phyloP scores from a whole-genome alignment of 805 yeast genomes.

The Lachancea dasiensis region DNA sequence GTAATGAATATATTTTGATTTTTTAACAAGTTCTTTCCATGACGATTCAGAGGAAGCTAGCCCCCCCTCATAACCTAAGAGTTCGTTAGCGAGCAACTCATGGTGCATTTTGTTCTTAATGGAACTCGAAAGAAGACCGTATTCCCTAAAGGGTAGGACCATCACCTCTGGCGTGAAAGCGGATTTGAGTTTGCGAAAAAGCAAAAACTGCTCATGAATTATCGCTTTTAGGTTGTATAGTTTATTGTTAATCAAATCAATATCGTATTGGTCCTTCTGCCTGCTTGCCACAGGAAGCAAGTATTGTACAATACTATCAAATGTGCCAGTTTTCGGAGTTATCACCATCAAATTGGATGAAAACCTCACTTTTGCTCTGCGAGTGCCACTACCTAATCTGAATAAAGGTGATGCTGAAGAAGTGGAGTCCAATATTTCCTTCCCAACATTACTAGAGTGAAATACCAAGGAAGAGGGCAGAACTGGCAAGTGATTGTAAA shows the following conservation, averaged over 20 bases:
- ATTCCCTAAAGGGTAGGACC: slow-evolving; percentile 29
- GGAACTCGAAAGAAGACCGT: slow-evolving; percentile 29
- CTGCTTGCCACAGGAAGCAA: slow-evolving; percentile 12
- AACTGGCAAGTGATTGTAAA: slow-evolving; percentile 34
- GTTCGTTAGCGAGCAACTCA: slow-evolving; percentile 21
- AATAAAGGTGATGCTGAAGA: slow-evolving; percentile 23
- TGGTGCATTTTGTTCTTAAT: slow-evolving; percentile 22
- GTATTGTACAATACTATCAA: slow-evolving; percentile 11
- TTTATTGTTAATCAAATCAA: slow-evolving; percentile 13
- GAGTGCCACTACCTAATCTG: slow-evolving; percentile 11
- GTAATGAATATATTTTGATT: slow-evolving; percentile 49
- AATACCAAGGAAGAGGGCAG: slow-evolving; percentile 15
- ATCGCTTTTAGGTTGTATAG: slow-evolving; percentile 16
- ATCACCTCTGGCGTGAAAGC: slow-evolving; percentile 25
- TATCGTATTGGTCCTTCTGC: slow-evolving; percentile 10
- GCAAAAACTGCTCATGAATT: slow-evolving; percentile 25
- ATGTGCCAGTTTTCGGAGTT: slow-evolving; percentile 35
- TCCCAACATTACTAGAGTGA: slow-evolving; percentile 20
- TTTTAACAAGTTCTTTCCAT: slow-evolving; percentile 21
- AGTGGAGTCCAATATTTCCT: slow-evolving; percentile 25
- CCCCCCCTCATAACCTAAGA: slow-evolving; percentile 27
- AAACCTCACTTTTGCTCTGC: slow-evolving; percentile 18
- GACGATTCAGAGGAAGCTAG: slow-evolving; percentile 53
- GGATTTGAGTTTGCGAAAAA: slow-evolving; percentile 24
- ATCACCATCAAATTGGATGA: slow-evolving; percentile 49